phyloP scores from a whole-genome alignment of 208 protist genomes.

The Acanthamoeba divionensis region DNA sequence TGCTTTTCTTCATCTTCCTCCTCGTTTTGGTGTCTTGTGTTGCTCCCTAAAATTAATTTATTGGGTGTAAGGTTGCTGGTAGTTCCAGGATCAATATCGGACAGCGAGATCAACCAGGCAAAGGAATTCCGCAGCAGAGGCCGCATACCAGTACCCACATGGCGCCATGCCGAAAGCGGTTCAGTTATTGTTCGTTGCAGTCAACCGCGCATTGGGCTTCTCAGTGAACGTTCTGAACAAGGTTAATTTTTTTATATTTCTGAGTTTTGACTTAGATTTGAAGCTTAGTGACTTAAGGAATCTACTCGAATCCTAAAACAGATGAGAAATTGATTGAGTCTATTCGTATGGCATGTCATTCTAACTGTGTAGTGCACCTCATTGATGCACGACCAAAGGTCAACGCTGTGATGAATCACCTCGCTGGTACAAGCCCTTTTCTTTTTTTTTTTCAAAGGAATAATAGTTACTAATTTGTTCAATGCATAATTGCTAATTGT shows the following conservation, averaged over 20 bases:
- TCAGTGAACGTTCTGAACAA: conserved; percentile 25
- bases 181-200: conserved; percentile 40
- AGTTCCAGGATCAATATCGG: background rate
- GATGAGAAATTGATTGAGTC: conserved; percentile 36
- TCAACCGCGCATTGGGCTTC: conserved; percentile 31
- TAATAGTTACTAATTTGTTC: too few relatives aligned
- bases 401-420: conserved; percentile 5
- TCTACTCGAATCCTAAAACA: too few relatives aligned
- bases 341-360: background rate
- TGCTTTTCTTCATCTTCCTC: background rate
- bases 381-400: conserved; percentile 27
- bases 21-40: background rate
- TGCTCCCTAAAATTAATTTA: background rate
- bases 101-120: conserved; percentile 17
- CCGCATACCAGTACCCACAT: conserved; percentile 26
- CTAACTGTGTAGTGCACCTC: background rate
- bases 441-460: too few relatives aligned
- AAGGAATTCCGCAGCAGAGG: conserved; percentile 25
- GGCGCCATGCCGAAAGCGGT: conserved; percentile 6
- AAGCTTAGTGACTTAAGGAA: too few relatives aligned
- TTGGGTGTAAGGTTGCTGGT: background rate
- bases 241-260: too few relatives aligned
- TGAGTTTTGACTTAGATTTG: too few relatives aligned
- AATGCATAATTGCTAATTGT: too few relatives aligned
- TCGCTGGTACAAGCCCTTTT: background rate